Evolutionary conservation across 352 stramenopile genomes (phyloP).

Genomic region (Phytophthora lateralis): DNA sequence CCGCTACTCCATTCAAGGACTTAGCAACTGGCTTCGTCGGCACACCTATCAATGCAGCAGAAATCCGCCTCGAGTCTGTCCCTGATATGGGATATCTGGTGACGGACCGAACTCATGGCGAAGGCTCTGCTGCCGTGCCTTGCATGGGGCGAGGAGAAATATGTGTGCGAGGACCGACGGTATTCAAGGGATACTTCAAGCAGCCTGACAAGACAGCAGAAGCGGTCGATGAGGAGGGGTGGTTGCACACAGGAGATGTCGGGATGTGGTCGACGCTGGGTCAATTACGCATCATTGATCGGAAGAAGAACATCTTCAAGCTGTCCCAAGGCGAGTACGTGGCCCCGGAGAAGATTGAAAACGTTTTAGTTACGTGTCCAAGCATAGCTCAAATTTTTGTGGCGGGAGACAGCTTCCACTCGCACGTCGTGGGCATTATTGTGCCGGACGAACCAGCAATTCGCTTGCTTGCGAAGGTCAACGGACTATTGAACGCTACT

Average conservation of each 20-base stretch:
- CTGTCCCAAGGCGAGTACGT: conserved; percentile 96
- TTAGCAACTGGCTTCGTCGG: conserved; percentile 90
- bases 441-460: conserved; percentile 75
- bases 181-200: conserved; percentile 96
- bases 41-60: conserved; percentile 75
- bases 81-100: conserved; percentile 97
- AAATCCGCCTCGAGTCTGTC: conserved; percentile 96
- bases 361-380: conserved; percentile 86
- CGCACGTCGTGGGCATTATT: conserved; percentile 93
- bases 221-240: conserved; percentile 92
- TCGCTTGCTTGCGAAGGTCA: conserved; percentile 38
- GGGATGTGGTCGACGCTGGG: conserved; percentile 94
- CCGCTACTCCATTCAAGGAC: conserved; percentile 53
- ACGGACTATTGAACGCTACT: conserved; percentile 30
- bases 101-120: conserved; percentile 64
- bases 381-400: conserved; percentile 96
- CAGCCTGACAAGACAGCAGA: conserved; percentile 92
- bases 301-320: conserved; percentile 96
- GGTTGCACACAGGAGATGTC: conserved; percentile 97
- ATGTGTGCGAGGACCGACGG: conserved; percentile 75
- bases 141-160: conserved; percentile 70
- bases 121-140: conserved; percentile 29
- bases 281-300: conserved; percentile 91
- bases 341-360: conserved; percentile 97
- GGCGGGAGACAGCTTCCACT: conserved; percentile 96